These are phyloP conservation scores for Sphaerosporella brunnea DNA, from an alignment of 495 filamentous ascomycete genomes.

Conservation along the genomic window DNA sequence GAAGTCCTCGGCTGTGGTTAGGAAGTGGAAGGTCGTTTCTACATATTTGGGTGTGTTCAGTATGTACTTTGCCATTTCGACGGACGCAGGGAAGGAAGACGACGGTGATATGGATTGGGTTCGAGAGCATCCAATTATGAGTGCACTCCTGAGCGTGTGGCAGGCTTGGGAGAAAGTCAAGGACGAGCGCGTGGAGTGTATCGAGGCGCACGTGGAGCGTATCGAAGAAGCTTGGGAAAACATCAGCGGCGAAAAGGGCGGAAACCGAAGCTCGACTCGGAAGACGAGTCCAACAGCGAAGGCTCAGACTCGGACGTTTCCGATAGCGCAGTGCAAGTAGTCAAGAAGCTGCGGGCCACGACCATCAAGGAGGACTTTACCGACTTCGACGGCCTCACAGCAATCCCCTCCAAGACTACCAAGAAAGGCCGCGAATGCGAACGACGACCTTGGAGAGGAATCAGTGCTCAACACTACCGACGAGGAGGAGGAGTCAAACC, in stretches of 20 bases:
- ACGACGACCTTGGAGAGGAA: constrained; percentile 49
- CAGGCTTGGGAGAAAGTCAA: constrained; percentile 66
- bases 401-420: constrained; percentile 24
- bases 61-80: constrained; percentile 85
- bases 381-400: constrained; percentile 50
- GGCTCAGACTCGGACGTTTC: neutral
- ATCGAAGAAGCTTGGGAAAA: neutral
- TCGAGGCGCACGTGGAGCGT: constrained; percentile 3
- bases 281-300: constrained; percentile 4
- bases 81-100: constrained; percentile 35
- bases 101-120: constrained; percentile 43
- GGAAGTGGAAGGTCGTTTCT: constrained; percentile 57
- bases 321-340: neutral
- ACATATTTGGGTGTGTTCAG: constrained; percentile 70
- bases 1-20: constrained; percentile 35
- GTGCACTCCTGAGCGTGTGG: constrained; percentile 57
- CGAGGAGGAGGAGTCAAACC: constrained; percentile 62
- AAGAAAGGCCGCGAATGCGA: constrained; percentile 25
- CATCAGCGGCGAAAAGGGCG: constrained; percentile 3
- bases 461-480: constrained; percentile 41
- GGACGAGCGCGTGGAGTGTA: constrained; percentile 31
- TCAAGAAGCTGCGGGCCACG: constrained; percentile 27
- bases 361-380: constrained; percentile 37
- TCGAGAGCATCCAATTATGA: constrained; percentile 78
- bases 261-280: constrained; percentile 21